Evolutionary conservation across 2,329 filamentous ascomycete genomes (phyloP), one percentile per base, ranked within the genome.

Genomic region (Curvularia sp.): DNA sequence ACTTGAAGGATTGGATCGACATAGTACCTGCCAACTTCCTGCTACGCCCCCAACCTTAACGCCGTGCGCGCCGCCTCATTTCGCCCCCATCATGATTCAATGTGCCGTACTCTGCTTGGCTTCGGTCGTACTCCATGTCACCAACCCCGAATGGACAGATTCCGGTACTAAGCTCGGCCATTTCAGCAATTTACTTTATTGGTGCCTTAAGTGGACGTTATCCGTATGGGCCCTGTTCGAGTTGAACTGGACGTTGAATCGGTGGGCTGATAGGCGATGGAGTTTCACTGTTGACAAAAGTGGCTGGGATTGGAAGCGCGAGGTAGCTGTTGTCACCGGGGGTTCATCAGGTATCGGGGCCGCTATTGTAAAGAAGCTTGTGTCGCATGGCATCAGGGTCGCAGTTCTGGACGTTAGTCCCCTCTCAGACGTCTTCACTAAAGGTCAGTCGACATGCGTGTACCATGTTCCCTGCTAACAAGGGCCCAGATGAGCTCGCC

Each of bases 251-350:
- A 20, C 62, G 9, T 60, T 76, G 13, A 76, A 70, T 55, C 59
- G 60, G 20, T 73, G 69, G 69, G 75, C 75, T 5, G 66, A 71
- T 49, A 75, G 80, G 66, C 76, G 77, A 58, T 82, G 79, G 76
- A 60, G 71, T 7, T 72, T 77, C 61, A 69, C 54, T 18, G 64
- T 67, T 41, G 70, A 74, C 49, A 68, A 66, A 49, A 66, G 54
- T 28, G 46, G 42, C 2, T 77, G 75, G 75, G 48, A 70, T 13
- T 77, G 71, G 73, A 55, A 63, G 26, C 57, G 62, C 4, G 74
- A 78, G 50, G 48, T 77, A 1, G 75, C 74, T 18, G 72, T 77
- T 18, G 68, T 78, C 26, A 78, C 76, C 6, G 76, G 76, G 4
- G 76, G 75, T 22, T 72, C 73, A 1, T 64, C 65, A 22, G 76